Evolutionary conservation across 2,329 filamentous ascomycete species (phyloP).

Genomic region (Diplodia corticola): DNA sequence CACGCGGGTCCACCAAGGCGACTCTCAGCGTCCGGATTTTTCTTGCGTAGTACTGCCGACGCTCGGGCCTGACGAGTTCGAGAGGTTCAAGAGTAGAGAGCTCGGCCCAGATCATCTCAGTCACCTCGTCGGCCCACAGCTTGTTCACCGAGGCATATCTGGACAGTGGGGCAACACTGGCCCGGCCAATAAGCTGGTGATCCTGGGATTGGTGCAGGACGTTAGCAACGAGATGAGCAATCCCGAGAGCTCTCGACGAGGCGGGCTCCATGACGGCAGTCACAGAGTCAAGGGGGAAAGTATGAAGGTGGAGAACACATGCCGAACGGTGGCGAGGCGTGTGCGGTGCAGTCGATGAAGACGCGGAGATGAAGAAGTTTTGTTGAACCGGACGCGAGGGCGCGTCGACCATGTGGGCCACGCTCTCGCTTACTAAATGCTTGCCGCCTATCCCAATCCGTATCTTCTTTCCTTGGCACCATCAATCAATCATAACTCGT

Average conservation of each 20-base stretch:
- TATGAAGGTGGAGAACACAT: background rate
- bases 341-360: background rate
- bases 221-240: conserved; percentile 10
- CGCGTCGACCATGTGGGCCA: background rate
- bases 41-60: conserved; percentile 4
- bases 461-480: background rate
- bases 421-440: background rate
- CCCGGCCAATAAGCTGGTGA: background rate
- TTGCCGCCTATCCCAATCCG: background rate
- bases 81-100: background rate
- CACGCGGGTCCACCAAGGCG: background rate
- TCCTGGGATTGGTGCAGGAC: background rate
- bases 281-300: background rate
- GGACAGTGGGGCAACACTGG: background rate
- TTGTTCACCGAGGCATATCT: conserved; percentile 1
- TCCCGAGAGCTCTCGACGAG: conserved; percentile 12
- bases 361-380: conserved; percentile 8
- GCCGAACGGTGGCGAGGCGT: background rate
- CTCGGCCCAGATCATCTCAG: background rate
- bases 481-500: background rate
- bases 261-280: conserved; percentile 11
- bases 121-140: conserved; percentile 15
- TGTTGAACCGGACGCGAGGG: background rate
- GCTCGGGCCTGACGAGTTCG: background rate
- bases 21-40: background rate